phyloP scores from a whole-genome alignment of 2,329 filamentous ascomycete species.

The Paecilomyces sp. region DNA sequence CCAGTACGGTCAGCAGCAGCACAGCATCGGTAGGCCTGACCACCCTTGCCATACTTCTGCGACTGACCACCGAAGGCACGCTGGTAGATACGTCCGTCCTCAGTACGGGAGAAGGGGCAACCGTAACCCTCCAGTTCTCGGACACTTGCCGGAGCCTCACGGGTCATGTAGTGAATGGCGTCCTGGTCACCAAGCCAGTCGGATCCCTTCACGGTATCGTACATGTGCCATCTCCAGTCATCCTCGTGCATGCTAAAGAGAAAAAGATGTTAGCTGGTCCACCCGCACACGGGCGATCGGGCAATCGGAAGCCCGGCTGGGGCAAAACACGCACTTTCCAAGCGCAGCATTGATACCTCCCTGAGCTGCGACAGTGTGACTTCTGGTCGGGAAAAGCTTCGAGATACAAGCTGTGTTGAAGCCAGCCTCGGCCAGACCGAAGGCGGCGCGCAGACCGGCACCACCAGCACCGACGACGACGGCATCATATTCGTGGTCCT shows the following conservation, averaged over 20 bases:
- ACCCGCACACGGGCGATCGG: neutral
- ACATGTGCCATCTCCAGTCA: slow-evolving; percentile 99
- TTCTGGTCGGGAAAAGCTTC: slow-evolving; percentile 58
- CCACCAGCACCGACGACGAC: slow-evolving; percentile 68
- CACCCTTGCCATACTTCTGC: slow-evolving; percentile 89
- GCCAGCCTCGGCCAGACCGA: slow-evolving; percentile 57
- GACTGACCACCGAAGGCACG: slow-evolving; percentile 98
- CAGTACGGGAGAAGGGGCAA: slow-evolving; percentile 85
- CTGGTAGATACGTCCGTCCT: slow-evolving; percentile 97
- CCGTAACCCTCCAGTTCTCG: slow-evolving; percentile 97
- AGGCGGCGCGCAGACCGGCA: slow-evolving; percentile 56
- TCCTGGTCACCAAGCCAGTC: slow-evolving; percentile 98
- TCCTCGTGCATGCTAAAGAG: slow-evolving; percentile 84
- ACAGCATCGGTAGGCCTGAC: slow-evolving; percentile 95
- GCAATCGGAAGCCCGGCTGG: neutral
- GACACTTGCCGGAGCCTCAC: slow-evolving; percentile 84
- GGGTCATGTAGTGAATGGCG: slow-evolving; percentile 97
- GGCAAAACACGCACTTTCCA: slow-evolving; percentile 29
- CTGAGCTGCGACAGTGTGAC: slow-evolving; percentile 61
- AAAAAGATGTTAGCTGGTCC: slow-evolving; percentile 9
- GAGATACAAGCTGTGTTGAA: slow-evolving; percentile 60
- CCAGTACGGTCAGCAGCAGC: slow-evolving; percentile 95
- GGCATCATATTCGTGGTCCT: slow-evolving; percentile 98
- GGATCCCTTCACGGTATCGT: slow-evolving; percentile 95
- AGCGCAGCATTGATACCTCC: slow-evolving; percentile 51